Evolutionary conservation across 108 stramenopile genomes (phyloP).

Genomic region (Skeletonema grethae): DNA sequence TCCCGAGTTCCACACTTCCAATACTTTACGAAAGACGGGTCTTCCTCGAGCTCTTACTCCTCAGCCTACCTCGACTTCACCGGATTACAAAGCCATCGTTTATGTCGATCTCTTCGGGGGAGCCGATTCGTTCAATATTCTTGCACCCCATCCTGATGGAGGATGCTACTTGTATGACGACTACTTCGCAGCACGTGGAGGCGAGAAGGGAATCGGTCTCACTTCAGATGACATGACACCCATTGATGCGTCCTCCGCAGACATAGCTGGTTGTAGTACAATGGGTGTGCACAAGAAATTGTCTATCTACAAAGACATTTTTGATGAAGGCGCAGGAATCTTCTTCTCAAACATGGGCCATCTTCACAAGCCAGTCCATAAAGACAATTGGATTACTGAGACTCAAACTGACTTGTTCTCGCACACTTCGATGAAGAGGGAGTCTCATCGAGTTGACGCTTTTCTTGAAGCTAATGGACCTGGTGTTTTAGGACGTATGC

Average conservation of each 20-base stretch:
- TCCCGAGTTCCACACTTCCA: slow-evolving; percentile 37
- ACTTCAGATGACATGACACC: not conserved
- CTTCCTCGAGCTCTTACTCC: not conserved
- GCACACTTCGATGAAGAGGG: slow-evolving; percentile 32
- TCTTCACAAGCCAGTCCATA: slow-evolving; percentile 35
- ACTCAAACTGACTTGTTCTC: slow-evolving; percentile 40
- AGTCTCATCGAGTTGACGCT: slow-evolving; percentile 36
- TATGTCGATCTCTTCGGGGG: slow-evolving; percentile 44
- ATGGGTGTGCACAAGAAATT: slow-evolving; percentile 45
- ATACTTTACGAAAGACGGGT: not conserved
- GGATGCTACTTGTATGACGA: slow-evolving; percentile 17
- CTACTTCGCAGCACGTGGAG: slow-evolving; percentile 12
- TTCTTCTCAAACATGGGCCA: slow-evolving; percentile 33
- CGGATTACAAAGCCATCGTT: slow-evolving; percentile 53
- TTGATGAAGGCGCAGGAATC: slow-evolving; percentile 31
- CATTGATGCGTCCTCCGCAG: slow-evolving; percentile 11
- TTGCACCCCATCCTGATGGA: slow-evolving; percentile 31
- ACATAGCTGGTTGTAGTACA: not conserved
- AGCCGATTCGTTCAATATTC: slow-evolving; percentile 42
- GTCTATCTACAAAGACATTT: slow-evolving; percentile 20
- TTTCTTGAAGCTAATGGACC: slow-evolving; percentile 28
- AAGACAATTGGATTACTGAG: slow-evolving; percentile 42
- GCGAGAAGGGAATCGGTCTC: slow-evolving; percentile 12
- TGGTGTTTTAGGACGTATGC: slow-evolving; percentile 55
- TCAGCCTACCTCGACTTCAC: slow-evolving; percentile 14